Base-by-base conservation (phyloP, 208 protist genomes). In the Wallacemonas sp. region DNA sequence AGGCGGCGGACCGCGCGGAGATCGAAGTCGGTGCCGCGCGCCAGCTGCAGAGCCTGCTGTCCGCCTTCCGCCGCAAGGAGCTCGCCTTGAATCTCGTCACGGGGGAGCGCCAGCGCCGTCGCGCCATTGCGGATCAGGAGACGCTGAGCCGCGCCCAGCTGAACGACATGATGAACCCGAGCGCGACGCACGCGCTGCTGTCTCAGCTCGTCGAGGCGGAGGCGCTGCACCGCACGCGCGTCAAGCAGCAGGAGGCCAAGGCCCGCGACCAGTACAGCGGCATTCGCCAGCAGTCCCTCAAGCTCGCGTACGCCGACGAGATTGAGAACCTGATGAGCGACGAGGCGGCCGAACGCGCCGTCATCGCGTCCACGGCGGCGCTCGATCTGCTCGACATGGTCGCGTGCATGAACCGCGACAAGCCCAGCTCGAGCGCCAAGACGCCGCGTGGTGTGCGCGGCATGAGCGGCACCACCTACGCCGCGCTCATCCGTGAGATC, bases 11-110 rank as follows among this genome's bases (percentile, higher is more conserved):
- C 34, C 85, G 88, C 26, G 83, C 85, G 1, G 72, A 72, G 26
- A 62, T 88, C 16, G 85, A 87, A 62, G 83, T 90, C 9, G 83
- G 83, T 0, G 85, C 74, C 9, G 83, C 81, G 12, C 74, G 83
- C 1, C 88, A 94, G 72, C 39, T 74, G 62, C 80, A 88, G 44
- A 73, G 70, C n/a, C 52, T 94, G 16, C 46, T 78, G 32, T 66
- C 54, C 44, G 76, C 72, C 30, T 83, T 89, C 54, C 81, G 79
- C 26, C 81, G 83, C 2, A 65, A 68, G 57, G 62, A 81, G n/a
- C 61, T 75, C 12, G 24, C 78, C 46, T 55, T 90, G 29, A 44
- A 72, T 16, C 24, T 92, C 8, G 12, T 60, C 16, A 67, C 58
- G 24, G 64, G 64, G 2, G 88, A 92, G 78, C 14, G 30, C 17